Evolutionary conservation across 2,329 filamentous ascomycete genomes (phyloP), one percentile per base, ranked within the genome.

Genomic region (Colletotrichum euphorbiae): DNA sequence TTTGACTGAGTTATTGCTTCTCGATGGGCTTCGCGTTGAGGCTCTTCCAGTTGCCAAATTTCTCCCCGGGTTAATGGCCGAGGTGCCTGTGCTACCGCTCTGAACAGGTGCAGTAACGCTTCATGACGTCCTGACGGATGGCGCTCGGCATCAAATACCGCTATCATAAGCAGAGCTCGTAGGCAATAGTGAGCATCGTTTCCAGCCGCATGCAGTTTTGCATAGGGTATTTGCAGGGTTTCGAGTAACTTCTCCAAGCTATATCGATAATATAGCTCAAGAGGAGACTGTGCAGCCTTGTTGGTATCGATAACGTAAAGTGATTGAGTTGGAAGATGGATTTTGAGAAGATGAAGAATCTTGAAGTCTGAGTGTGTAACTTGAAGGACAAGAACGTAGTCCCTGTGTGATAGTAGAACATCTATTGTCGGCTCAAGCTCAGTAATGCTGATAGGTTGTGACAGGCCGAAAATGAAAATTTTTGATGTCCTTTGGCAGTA

Each of bases 171-270:
- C 17, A 62, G 24, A 28, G 51, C 60, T 50, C 43, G 51, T 5
- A 76, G 66, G 8, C 70, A 63, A 33, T 75, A 77, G 58, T 73
- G 70, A 8, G 74, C 74, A 52, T 77, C 75, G 43, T 77, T 78
- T 1, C 74, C 75, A 15, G 74, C 73, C 3, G 66, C 43, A 17
- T 75, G 73, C 15, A 76, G 63, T 6, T 58, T 19, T 17, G 57
- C 62, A 59, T 69, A 73, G 4, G 71, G 70, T 51, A 74, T 62
- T 7, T 66, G 45, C 8, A 74, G 51, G 24, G 67, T 43, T 5
- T 71, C 57, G 2, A 75, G 72, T 1, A 76, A 58, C 28, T 70
- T 69, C 55, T 69, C 63, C 12, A 75, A 59, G 33, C 67, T 70
- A 17, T 72, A 71, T n/a, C 72, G 58, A 43, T 73, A 74, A 9